A percentile compares a stretch with the other conserved stretches of the same genome.
phyloP scores from a whole-genome alignment of 805 yeast species.

The Wickerhamomyces strasburgensis region DNA sequence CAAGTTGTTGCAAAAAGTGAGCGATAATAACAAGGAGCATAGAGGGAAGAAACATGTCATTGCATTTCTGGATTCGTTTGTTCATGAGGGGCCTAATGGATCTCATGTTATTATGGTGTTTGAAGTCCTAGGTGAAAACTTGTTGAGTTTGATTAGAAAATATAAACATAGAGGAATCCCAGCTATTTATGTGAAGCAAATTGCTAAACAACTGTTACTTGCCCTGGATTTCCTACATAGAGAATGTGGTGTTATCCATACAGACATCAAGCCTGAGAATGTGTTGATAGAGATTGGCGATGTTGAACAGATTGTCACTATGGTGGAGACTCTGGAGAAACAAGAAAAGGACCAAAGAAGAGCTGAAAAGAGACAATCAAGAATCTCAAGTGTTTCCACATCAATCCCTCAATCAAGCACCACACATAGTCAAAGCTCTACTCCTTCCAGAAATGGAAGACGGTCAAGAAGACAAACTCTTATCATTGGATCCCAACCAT shows the following conservation, averaged over 20 bases:
- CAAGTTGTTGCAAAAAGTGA: conserved; percentile 63
- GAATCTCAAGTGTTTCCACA: conserved; percentile 17
- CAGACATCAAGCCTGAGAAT: conserved; percentile 72
- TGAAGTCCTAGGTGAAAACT: conserved; percentile 92
- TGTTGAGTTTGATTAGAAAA: conserved; percentile 76
- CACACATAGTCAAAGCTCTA: conserved; percentile 20
- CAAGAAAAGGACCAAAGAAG: conserved; percentile 40
- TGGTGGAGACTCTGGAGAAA: conserved; percentile 57
- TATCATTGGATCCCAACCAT: conserved; percentile 87
- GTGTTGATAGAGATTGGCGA: conserved; percentile 78
- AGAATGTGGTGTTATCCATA: conserved; percentile 68
- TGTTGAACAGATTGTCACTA: conserved; percentile 67
- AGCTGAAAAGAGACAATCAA: conserved; percentile 35
- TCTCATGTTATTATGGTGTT: conserved; percentile 94
- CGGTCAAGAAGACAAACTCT: conserved; percentile 67
- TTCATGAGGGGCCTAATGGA: conserved; percentile 88
- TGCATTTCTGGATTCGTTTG: conserved; percentile 75
- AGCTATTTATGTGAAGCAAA: conserved; percentile 66
- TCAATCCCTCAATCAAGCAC: conserved; percentile 12
- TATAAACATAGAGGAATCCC: conserved; percentile 81
- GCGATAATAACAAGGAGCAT: conserved; percentile 58
- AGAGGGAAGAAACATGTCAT: conserved; percentile 83
- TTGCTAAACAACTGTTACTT: conserved; percentile 69
- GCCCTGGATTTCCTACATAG: conserved; percentile 72
- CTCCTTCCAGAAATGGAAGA: conserved; percentile 28